Conservation (phyloP, 345 rosid species). For the Euphorbia lathyris region DNA sequence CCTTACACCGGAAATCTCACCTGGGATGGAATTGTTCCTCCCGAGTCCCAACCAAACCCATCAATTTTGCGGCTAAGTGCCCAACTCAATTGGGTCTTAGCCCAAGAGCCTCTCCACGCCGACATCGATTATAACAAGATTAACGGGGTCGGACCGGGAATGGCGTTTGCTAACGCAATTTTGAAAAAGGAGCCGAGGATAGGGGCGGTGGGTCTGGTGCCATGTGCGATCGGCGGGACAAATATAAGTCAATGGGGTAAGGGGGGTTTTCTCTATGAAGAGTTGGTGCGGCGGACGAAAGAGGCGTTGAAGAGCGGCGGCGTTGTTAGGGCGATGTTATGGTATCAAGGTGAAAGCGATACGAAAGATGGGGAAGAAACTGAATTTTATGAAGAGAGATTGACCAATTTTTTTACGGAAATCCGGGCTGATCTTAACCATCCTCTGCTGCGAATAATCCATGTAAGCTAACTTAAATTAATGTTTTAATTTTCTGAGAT, state of each 20-base stretch:
- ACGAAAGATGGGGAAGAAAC: conserved; percentile 18
- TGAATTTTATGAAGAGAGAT: conserved; percentile 15
- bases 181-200: conserved; percentile 14
- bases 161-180: conserved; percentile 27
- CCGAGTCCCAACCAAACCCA: conserved; percentile 27
- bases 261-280: conserved; percentile 25
- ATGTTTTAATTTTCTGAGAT: no score
- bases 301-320: conserved; percentile 21
- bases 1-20: conserved; percentile 4
- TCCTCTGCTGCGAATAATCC: conserved; percentile 19
- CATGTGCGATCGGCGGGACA: conserved; percentile 31
- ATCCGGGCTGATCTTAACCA: conserved; percentile 19
- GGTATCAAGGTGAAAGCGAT: conserved; percentile 34
- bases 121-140: conserved; percentile 31
- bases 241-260: conserved; percentile 25
- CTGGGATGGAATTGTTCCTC: conserved; percentile 30
- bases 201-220: conserved; percentile 25
- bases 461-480: conserved; percentile 7
- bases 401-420: conserved; percentile 15
- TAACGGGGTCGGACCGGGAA: conserved; percentile 31
- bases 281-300: conserved; percentile 18
- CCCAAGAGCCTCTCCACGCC: conserved; percentile 30
- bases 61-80: conserved; percentile 21
- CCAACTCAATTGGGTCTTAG: conserved; percentile 24
- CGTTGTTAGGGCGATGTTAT: conserved; percentile 18